Evolutionary conservation across 352 stramenopile species (phyloP).

Genomic region (Halophytophthora batemanensis): DNA sequence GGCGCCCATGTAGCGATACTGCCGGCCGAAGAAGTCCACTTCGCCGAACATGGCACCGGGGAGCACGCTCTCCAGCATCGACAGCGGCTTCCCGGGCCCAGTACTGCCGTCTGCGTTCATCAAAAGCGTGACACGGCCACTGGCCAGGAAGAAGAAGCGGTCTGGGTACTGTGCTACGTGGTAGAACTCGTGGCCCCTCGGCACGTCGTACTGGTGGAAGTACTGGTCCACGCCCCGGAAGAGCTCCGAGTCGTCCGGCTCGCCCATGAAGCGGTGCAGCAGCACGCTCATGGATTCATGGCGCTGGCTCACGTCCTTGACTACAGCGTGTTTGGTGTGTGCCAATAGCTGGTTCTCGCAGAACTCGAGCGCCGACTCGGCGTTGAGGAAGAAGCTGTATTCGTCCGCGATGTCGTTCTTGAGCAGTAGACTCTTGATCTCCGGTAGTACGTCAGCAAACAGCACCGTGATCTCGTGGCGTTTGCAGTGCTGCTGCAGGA

Average conservation of each 20-base stretch:
- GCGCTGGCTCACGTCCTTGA: slow-evolving; percentile 24
- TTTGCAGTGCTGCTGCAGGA: slow-evolving; percentile 78
- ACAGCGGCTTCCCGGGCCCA: slow-evolving; percentile 41
- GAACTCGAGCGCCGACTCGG: slow-evolving; percentile 70
- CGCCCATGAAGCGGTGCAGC: slow-evolving; percentile 76
- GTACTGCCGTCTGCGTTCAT: slow-evolving; percentile 73
- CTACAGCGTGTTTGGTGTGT: slow-evolving; percentile 28
- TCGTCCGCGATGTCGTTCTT: slow-evolving; percentile 78
- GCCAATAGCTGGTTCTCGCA: slow-evolving; percentile 69
- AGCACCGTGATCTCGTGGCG: slow-evolving; percentile 62
- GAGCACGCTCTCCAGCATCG: slow-evolving; percentile 65
- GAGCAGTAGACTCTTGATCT: slow-evolving; percentile 60
- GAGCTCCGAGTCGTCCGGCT: slow-evolving; percentile 60
- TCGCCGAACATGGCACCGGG: slow-evolving; percentile 84
- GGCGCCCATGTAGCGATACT: slow-evolving; percentile 65
- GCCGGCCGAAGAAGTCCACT: slow-evolving; percentile 80
- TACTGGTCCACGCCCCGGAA: slow-evolving; percentile 69
- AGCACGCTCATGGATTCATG: slow-evolving; percentile 64
- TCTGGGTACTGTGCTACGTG: slow-evolving; percentile 51
- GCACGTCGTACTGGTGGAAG: slow-evolving; percentile 53
- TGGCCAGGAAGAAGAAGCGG: slow-evolving; percentile 77
- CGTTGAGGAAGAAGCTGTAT: slow-evolving; percentile 60
- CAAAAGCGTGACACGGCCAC: slow-evolving; percentile 63
- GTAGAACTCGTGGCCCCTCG: slow-evolving; percentile 71
- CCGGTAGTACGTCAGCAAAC: slow-evolving; percentile 65